These are phyloP conservation scores for Boletus holoroseus DNA, from an alignment of 1,284 basidiomycete genomes.

Conservation along the genomic window DNA sequence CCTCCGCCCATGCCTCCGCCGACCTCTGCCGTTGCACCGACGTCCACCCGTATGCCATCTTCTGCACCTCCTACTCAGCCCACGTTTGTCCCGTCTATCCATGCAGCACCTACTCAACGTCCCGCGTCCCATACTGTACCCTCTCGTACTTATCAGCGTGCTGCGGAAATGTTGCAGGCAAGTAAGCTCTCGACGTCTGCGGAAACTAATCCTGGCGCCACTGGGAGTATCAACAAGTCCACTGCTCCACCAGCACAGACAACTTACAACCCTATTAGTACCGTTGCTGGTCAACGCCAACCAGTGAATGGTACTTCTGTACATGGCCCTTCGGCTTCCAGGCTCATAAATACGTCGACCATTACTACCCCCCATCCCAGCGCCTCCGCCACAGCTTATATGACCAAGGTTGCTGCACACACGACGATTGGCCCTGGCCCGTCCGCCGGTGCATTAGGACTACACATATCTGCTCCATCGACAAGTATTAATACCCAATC, in stretches of 20 bases:
- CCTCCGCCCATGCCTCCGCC: slow-evolving; percentile 18
- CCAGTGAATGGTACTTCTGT: slow-evolving; percentile 1
- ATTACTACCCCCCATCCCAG: not conserved
- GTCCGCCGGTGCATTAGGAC: slow-evolving; percentile 6
- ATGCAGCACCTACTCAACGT: slow-evolving; percentile 18
- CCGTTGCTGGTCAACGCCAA: slow-evolving; percentile 12
- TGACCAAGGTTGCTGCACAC: slow-evolving; percentile 7
- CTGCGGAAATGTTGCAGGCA: slow-evolving; percentile 22
- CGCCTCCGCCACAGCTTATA: slow-evolving; percentile 3
- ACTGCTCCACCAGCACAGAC: slow-evolving; percentile 6
- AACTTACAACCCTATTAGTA: slow-evolving; percentile 1
- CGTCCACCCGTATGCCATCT: slow-evolving; percentile 18
- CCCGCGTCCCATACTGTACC: slow-evolving; percentile 12
- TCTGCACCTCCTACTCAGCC: slow-evolving; percentile 26
- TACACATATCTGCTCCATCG: slow-evolving; percentile 7
- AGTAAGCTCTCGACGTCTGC: slow-evolving; percentile 15
- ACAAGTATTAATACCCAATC: slow-evolving; percentile 12
- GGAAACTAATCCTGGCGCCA: not conserved
- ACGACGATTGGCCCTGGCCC: slow-evolving; percentile 2
- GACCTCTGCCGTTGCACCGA: slow-evolving; percentile 1
- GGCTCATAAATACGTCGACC: slow-evolving; percentile 4
- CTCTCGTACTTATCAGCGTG: slow-evolving; percentile 25
- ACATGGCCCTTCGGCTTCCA: slow-evolving; percentile 13
- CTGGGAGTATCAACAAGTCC: slow-evolving; percentile 13
- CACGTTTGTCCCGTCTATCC: slow-evolving; percentile 4